Base-by-base conservation (phyloP, 306 rosid genomes). In the Cicer yamashitae region DNA sequence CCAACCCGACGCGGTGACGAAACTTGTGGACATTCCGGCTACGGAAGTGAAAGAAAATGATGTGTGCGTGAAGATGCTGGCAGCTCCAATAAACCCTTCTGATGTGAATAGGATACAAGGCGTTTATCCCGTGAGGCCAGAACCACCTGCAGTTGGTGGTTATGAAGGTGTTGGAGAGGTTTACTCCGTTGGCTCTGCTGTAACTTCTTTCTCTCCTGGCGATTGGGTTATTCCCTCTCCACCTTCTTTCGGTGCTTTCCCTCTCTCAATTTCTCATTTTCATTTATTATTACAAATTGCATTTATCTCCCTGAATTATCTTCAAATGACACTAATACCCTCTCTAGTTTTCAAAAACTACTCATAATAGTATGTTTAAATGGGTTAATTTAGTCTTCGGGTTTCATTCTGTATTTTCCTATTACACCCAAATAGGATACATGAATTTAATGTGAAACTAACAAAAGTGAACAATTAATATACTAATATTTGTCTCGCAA, bases 161-260 rank as follows among this genome's bases (percentile, higher is more conserved):
- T 81, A 91, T 25, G 98, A 94, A 84, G 98, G 98, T 39, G 90
- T 94, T 2, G 98, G 97, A 79, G 93, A 90, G 83, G 93, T 94
- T 41, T 78, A 84, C 39, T 85, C 86, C 0, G 92, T 94, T 3
- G 98, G 98, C 8, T 76, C 91, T 7, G 82, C 85, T 0, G 97
- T 94, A 13, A 73, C 82, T 5, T 81, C 74, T 69, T 80, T 91
- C 63, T 87, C 78, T 7, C 93, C 91, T 0, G 97, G 98, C 6
- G 98, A 94, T 41, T 84, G 87, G 93, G 97, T 94, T 76, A 90
- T 94, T 84, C 98, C 98, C 3, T 94, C 89, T 61, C 97, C 96
- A 0, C 96, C 97, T 20, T 88, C 96, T 58, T 91, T 77, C 7
- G 98, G 98, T 91, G 78, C 68, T 7, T 38, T n/a, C 25, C 39